Percentiles rank a stretch among this genome's conserved stretches.
Conservation (phyloP, 1,139 yeast species). For the Dujonia santamariae region DNA sequence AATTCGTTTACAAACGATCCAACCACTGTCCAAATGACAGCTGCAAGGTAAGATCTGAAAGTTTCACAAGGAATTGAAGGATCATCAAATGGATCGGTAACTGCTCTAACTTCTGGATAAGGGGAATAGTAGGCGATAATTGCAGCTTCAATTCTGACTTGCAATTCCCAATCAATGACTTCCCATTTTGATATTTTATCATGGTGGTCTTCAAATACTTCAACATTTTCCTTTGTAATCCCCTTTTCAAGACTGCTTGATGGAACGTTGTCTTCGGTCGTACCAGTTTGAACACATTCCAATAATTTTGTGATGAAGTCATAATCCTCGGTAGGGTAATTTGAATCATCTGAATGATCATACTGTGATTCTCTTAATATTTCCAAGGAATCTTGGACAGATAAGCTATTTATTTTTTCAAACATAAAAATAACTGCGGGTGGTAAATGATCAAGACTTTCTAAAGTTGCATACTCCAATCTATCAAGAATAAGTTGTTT, state of each 20-base stretch:
- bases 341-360: conserved; percentile 20
- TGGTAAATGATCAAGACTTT: conserved; percentile 24
- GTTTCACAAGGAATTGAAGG: conserved; percentile 50
- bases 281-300: not conserved
- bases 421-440: conserved; percentile 24
- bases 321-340: conserved; percentile 15
- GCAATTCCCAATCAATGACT: conserved; percentile 23
- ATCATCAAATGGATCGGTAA: conserved; percentile 53
- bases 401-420: conserved; percentile 23
- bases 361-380: conserved; percentile 17
- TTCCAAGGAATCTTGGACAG: conserved; percentile 20
- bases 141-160: conserved; percentile 39
- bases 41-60: conserved; percentile 49
- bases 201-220: not conserved
- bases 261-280: no score
- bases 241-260: no score
- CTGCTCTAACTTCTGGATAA: conserved; percentile 63
- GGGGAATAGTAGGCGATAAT: conserved; percentile 54
- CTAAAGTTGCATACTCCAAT: conserved; percentile 24
- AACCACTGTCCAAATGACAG: conserved; percentile 50
- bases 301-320: conserved; percentile 8
- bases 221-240: no score
- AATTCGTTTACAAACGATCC: conserved; percentile 60
- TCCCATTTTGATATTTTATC: not conserved
- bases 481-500: conserved; percentile 25